Conservation (phyloP, 2,329 filamentous ascomycete species). For the Mycocentrospora acerina region DNA sequence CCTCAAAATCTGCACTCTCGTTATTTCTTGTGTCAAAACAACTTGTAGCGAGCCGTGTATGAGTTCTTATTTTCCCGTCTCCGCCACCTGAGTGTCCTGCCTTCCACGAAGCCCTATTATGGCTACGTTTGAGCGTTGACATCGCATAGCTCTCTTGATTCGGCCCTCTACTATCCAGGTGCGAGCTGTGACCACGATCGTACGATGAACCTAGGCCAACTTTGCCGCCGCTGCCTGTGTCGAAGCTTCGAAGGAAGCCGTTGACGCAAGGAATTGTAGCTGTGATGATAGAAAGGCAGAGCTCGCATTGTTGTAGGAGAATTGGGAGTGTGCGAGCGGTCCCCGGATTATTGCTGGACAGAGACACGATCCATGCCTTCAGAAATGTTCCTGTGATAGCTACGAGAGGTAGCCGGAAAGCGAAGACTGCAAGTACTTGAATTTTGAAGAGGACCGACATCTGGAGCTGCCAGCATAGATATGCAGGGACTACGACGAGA, state of each 20-base stretch:
- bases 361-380: constrained; percentile 3
- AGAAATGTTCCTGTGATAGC: constrained; percentile 6
- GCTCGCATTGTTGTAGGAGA: constrained; percentile 14
- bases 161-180: no score
- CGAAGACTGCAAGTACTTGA: constrained; percentile 18
- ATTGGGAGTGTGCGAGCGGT: constrained; percentile 8
- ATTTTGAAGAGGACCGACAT: constrained; percentile 15
- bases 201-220: constrained; percentile 4
- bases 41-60: no score
- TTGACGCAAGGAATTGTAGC: constrained; percentile 23
- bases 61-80: no score
- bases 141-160: no score
- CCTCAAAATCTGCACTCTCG: no score
- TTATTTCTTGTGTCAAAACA: no score
- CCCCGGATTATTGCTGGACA: constrained; percentile 9
- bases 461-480: constrained; percentile 17
- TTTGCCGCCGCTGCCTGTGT: constrained; percentile 13
- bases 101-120: no score
- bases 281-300: constrained; percentile 20
- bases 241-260: constrained; percentile 17
- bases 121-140: no score
- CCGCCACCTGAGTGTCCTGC: no score
- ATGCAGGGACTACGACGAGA: constrained; percentile 12
- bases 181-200: no score
- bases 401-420: constrained; percentile 11